phyloP scores from a whole-genome alignment of 1,284 basidiomycete species.

The Rhodotorula sp. region DNA sequence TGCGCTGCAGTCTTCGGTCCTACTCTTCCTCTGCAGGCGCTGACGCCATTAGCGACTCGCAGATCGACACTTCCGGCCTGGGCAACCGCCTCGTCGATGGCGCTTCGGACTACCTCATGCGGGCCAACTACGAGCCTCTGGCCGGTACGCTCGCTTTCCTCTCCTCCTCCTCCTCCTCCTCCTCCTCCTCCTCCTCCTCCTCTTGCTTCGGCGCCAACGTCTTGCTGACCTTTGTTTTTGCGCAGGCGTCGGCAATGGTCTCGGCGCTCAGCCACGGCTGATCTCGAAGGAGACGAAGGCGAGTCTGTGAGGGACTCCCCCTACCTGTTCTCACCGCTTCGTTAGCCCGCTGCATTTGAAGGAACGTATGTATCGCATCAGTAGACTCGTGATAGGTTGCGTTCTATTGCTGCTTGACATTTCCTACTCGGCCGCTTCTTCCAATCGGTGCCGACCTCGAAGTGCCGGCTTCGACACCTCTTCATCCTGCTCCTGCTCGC shows the following conservation, averaged over 20 bases:
- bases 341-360: neutral
- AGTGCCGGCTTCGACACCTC: neutral
- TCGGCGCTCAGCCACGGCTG: conserved; percentile 35
- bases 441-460: neutral
- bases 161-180: neutral
- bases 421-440: neutral
- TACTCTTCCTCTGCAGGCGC: neutral
- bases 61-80: conserved; percentile 31
- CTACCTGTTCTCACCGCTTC: neutral
- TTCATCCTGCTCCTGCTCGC: neutral
- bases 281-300: conserved; percentile 29
- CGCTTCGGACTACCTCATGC: conserved; percentile 31
- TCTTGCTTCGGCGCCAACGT: neutral
- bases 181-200: neutral
- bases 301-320: neutral
- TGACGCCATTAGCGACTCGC: neutral
- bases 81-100: conserved; percentile 18
- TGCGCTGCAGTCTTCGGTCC: conserved; percentile 48
- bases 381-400: too few species aligned
- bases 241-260: conserved; percentile 29
- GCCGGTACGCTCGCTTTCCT: neutral
- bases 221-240: too few species aligned
- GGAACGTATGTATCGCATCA: neutral
- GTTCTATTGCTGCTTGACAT: neutral
- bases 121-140: conserved; percentile 39